These are phyloP conservation scores for Metrosideros polymorpha DNA, from an alignment of 441 rosid species.

Conservation along the genomic window DNA sequence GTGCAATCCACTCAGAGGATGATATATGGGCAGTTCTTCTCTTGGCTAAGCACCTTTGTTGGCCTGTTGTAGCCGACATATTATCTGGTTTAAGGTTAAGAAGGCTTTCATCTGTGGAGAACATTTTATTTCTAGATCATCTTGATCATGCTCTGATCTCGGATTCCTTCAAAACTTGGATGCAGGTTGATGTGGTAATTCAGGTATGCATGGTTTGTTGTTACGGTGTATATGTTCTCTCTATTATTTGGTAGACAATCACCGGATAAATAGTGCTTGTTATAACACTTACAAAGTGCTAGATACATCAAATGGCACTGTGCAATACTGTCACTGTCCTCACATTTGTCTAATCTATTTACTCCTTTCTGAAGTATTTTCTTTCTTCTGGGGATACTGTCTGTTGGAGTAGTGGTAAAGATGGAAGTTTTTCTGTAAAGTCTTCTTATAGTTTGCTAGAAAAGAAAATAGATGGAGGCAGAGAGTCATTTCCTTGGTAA, in stretches of 20 bases:
- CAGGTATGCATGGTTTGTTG: constrained; percentile 42
- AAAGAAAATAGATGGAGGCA: background rate
- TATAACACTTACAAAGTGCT: background rate
- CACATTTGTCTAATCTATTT: background rate
- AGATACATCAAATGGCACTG: background rate
- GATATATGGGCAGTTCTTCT: constrained; percentile 91
- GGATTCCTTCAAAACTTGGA: constrained; percentile 46
- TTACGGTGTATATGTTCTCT: background rate
- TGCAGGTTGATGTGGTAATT: constrained; percentile 63
- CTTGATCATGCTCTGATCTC: constrained; percentile 88
- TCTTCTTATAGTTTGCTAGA: background rate
- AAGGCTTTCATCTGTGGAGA: constrained; percentile 41
- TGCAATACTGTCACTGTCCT: background rate
- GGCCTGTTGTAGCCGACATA: constrained; percentile 94
- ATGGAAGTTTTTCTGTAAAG: background rate
- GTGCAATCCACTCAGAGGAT: constrained; percentile 72
- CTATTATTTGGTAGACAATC: background rate
- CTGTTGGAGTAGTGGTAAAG: background rate
- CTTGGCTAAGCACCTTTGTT: constrained; percentile 72
- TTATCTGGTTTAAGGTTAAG: constrained; percentile 90
- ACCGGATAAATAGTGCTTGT: background rate
- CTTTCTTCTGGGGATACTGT: background rate
- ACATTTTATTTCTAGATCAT: constrained; percentile 61
- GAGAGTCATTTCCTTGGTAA: background rate
- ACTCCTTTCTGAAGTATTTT: background rate